These are phyloP conservation scores for Paraurostyla sp. DNA, from an alignment of 73 alveolate species.

Conservation along the genomic window DNA sequence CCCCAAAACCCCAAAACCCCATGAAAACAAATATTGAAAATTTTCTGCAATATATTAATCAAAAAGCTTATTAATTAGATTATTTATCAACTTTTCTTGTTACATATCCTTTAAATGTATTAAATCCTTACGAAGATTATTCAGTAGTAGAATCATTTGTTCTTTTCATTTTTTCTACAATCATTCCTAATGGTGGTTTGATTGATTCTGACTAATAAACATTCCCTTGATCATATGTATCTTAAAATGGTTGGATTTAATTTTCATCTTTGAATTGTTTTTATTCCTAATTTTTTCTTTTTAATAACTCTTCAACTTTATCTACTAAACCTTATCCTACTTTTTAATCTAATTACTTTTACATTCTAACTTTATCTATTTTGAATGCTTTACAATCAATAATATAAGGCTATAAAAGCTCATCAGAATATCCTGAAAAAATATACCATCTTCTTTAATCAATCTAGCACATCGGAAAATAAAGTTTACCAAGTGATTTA, in stretches of 20 bases:
- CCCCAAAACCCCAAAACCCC: no score
- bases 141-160: no score
- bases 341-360: not conserved
- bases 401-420: slow-evolving; percentile 50
- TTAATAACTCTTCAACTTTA: slow-evolving; percentile 1
- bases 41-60: no score
- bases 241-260: not conserved
- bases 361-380: slow-evolving; percentile 29
- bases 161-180: slow-evolving; percentile 37
- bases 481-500: slow-evolving; percentile 66
- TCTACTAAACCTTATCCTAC: not conserved
- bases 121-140: no score
- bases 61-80: no score
- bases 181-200: not conserved
- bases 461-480: slow-evolving; percentile 46
- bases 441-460: slow-evolving; percentile 45
- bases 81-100: no score
- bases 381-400: slow-evolving; percentile 40
- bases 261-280: not conserved
- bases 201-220: not conserved
- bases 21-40: no score
- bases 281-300: not conserved
- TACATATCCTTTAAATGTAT: no score
- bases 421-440: slow-evolving; percentile 69
- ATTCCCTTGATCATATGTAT: not conserved